Evolutionary conservation across 345 rosid species (phyloP).

Genomic region (Corymbia maculata): DNA sequence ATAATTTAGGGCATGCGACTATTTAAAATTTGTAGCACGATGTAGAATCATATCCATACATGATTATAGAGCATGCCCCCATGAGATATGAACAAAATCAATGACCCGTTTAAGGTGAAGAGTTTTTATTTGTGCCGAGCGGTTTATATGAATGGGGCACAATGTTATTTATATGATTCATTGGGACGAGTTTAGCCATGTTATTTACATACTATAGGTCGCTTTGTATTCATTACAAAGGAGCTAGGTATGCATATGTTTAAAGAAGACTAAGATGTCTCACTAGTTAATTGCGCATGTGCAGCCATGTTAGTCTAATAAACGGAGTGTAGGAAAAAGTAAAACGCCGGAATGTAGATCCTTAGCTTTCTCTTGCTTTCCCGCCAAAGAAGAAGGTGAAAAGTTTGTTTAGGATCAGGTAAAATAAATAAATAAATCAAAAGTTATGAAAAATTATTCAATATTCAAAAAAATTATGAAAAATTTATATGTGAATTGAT

Average conservation of each 20-base stretch:
- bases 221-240: neutral
- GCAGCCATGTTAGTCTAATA: neutral
- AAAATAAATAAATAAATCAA: neutral
- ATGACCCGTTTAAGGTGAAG: neutral
- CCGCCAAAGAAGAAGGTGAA: neutral
- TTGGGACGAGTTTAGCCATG: neutral
- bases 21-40: neutral
- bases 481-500: neutral
- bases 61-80: neutral
- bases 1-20: neutral
- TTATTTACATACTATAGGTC: neutral
- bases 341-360: neutral
- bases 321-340: neutral
- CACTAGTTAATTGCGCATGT: neutral
- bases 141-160: neutral
- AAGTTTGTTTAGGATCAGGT: neutral
- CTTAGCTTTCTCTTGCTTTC: neutral
- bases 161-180: accelerated
- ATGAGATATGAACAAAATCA: neutral
- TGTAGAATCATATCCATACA: too few relatives aligned
- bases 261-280: neutral
- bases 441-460: neutral
- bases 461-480: neutral
- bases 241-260: neutral
- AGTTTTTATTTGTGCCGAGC: neutral